Percentiles rank a stretch among this genome's conserved stretches.
These are phyloP conservation scores for Carallia pectinifolia DNA, from an alignment of 345 rosid genomes.

Conservation along the genomic window DNA sequence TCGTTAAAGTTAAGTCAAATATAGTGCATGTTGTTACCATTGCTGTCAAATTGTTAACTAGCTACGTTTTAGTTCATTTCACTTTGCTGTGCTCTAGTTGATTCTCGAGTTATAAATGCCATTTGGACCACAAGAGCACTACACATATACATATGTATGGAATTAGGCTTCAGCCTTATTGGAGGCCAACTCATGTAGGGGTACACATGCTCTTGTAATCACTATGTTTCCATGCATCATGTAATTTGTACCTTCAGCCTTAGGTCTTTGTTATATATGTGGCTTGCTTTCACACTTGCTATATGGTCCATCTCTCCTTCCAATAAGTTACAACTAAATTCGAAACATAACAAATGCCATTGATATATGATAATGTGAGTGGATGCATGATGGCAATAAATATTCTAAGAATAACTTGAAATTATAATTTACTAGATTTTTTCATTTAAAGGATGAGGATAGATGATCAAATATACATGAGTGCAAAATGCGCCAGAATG, in stretches of 20 bases:
- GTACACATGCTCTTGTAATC: neutral
- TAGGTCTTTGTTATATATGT: neutral
- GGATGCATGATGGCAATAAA: neutral
- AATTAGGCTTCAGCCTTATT: neutral
- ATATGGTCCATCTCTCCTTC: neutral
- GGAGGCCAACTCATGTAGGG: neutral
- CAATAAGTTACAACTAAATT: too few relatives aligned
- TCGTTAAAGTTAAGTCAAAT: too few relatives aligned
- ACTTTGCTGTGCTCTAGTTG: too few relatives aligned
- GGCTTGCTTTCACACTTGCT: too few relatives aligned
- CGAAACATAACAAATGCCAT: neutral
- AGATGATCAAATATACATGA: conserved; percentile 8
- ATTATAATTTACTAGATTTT: neutral
- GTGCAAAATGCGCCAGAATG: conserved; percentile 28
- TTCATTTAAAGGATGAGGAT: neutral
- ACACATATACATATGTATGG: neutral
- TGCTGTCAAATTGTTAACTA: too few relatives aligned
- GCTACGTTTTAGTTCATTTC: too few relatives aligned
- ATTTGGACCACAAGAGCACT: conserved; percentile 3
- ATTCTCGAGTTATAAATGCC: neutral
- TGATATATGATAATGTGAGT: neutral
- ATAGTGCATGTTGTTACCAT: too few relatives aligned
- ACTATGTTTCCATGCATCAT: neutral
- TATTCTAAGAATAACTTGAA: neutral
- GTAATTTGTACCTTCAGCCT: neutral